These are phyloP conservation scores for Eutypella sp. DNA, from an alignment of 2,329 filamentous ascomycete genomes.

Conservation along the genomic window DNA sequence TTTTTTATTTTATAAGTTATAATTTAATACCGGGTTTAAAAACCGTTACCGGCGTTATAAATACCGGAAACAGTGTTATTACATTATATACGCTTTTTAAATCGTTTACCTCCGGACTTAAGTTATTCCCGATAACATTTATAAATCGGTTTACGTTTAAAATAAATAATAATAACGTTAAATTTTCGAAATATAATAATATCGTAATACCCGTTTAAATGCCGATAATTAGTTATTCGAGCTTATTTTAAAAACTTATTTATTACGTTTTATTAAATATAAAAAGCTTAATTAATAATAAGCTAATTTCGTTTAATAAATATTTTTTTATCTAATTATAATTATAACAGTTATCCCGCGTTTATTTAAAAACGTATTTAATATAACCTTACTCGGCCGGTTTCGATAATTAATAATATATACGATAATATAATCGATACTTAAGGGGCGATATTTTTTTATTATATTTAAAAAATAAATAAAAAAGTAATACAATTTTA, in stretches of 20 bases:
- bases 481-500: too few species aligned
- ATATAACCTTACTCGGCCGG: neutral
- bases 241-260: neutral
- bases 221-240: neutral
- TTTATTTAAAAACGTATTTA: conserved; percentile 1
- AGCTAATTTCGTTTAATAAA: neutral
- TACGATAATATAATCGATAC: neutral
- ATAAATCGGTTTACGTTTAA: neutral
- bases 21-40: neutral
- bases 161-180: neutral
- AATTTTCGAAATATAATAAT: neutral
- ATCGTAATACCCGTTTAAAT: neutral
- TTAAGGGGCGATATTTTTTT: neutral
- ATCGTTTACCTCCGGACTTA: neutral
- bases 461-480: too few species aligned
- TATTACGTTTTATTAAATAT: neutral
- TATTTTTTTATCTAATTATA: neutral
- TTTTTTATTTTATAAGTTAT: neutral
- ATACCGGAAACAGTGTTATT: neutral
- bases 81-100: neutral
- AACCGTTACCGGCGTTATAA: neutral
- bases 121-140: neutral
- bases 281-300: neutral
- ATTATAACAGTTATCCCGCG: neutral
- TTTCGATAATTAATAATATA: neutral